Evolutionary conservation across 2,329 filamentous ascomycete genomes (phyloP).

Genomic region (Pseudogymnoascus sp.): DNA sequence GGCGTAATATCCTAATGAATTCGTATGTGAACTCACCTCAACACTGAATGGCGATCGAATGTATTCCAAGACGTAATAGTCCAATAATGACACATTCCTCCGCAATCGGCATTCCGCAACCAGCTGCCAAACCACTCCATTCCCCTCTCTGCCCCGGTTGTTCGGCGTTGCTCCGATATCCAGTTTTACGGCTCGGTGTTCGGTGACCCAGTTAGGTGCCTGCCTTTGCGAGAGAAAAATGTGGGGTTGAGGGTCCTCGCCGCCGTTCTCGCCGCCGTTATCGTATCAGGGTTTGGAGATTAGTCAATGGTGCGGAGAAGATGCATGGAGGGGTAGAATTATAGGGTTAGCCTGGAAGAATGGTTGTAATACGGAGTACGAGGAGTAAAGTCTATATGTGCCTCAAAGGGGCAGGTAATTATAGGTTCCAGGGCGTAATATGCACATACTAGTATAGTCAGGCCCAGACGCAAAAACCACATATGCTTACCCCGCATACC

Average conservation of each 20-base stretch:
- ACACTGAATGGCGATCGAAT: not conserved
- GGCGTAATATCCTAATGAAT: not conserved
- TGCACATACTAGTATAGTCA: not conserved
- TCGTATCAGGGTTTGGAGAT: not conserved
- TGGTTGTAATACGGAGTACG: not conserved
- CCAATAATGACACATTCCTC: slow-evolving; percentile 5
- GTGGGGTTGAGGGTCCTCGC: not conserved
- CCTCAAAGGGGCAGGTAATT: not conserved
- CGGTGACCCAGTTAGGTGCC: not conserved
- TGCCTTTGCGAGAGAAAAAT: not conserved
- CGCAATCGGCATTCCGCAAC: slow-evolving; percentile 17
- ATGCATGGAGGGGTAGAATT: not conserved
- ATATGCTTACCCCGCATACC: not conserved
- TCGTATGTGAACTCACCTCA: not conserved
- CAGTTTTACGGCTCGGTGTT: slow-evolving; percentile 1
- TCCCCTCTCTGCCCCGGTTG: not conserved
- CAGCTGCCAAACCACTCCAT: not conserved
- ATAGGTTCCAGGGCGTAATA: not conserved
- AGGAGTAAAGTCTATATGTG: not conserved
- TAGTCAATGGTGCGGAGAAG: not conserved
- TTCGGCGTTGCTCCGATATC: slow-evolving; percentile 2
- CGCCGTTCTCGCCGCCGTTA: not conserved
- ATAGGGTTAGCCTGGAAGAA: not conserved
- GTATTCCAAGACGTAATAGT: not conserved
- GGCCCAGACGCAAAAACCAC: not conserved